phyloP scores from a whole-genome alignment of 441 rosid species.

The Sinapis alba region DNA sequence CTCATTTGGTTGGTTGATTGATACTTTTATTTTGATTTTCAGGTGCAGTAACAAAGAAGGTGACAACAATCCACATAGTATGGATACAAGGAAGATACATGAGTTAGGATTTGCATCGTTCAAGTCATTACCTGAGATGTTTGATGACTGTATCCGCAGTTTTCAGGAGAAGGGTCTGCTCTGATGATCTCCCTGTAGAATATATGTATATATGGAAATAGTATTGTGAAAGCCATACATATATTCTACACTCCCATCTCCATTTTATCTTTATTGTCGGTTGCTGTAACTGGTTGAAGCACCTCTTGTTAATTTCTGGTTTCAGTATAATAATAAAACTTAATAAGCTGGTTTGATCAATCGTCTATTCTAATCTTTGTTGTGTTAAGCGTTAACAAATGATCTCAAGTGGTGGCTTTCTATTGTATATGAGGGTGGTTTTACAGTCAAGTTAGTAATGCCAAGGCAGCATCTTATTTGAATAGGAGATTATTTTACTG shows the following conservation, averaged over 20 bases:
- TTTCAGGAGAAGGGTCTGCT: slow-evolving; percentile 63
- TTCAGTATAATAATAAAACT: not conserved
- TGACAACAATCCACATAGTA: slow-evolving; percentile 58
- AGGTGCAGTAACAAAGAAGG: slow-evolving; percentile 66
- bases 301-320: no score
- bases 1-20: not conserved
- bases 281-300: not conserved
- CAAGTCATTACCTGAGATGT: slow-evolving; percentile 63
- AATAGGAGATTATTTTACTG: not conserved
- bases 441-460: not conserved
- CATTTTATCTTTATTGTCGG: not conserved
- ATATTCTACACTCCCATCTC: not conserved
- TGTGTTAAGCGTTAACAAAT: not conserved
- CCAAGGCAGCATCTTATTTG: not conserved
- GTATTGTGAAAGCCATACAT: no score
- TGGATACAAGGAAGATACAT: slow-evolving; percentile 65
- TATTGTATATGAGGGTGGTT: not conserved
- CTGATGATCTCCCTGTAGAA: slow-evolving; percentile 24
- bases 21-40: not conserved
- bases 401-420: not conserved
- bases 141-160: slow-evolving; percentile 75
- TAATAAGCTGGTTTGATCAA: slow-evolving; percentile 5
- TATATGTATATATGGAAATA: no score
- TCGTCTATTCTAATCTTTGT: not conserved
- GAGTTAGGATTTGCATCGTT: slow-evolving; percentile 54